These are phyloP conservation scores for Tuber umbilicatum DNA, from an alignment of 495 filamentous ascomycete species.

Conservation along the genomic window DNA sequence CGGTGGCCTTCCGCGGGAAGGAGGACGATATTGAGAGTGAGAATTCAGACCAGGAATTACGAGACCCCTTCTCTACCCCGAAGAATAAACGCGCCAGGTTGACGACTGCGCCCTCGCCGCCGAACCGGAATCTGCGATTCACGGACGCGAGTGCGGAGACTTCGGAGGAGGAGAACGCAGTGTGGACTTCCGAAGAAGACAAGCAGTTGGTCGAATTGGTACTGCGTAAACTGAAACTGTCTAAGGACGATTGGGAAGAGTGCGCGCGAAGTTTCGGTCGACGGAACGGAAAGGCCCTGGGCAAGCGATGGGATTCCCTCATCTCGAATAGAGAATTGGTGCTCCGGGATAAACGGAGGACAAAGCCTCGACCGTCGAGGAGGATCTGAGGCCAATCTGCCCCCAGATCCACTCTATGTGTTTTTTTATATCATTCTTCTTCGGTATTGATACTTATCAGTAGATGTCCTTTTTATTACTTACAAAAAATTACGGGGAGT, in stretches of 20 bases:
- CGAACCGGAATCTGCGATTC: conserved; percentile 38
- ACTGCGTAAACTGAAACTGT: conserved; percentile 65
- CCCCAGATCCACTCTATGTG: background rate
- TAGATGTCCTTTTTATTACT: conserved; percentile 6
- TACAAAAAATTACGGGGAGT: background rate
- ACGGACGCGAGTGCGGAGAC: conserved; percentile 44
- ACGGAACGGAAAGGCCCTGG: conserved; percentile 58
- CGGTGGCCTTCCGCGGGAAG: conserved; percentile 27
- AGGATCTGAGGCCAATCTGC: conserved; percentile 7
- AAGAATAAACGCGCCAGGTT: conserved; percentile 35
- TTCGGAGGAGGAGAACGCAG: conserved; percentile 45
- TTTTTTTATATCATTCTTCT: background rate
- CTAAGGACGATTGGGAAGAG: conserved; percentile 69
- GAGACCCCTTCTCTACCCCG: conserved; percentile 36
- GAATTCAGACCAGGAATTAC: conserved; percentile 39
- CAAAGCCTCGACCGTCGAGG: conserved; percentile 8
- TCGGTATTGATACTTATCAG: conserved; percentile 5
- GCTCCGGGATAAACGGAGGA: conserved; percentile 35
- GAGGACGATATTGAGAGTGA: conserved; percentile 31
- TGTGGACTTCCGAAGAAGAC: conserved; percentile 64
- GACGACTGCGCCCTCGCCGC: conserved; percentile 37
- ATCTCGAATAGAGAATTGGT: conserved; percentile 27
- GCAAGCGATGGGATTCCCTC: conserved; percentile 57
- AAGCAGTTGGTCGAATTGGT: conserved; percentile 65
- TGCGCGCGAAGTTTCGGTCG: conserved; percentile 64